Evolutionary conservation across 2,329 filamentous ascomycete species (phyloP).

Genomic region (Xylaria sp.): DNA sequence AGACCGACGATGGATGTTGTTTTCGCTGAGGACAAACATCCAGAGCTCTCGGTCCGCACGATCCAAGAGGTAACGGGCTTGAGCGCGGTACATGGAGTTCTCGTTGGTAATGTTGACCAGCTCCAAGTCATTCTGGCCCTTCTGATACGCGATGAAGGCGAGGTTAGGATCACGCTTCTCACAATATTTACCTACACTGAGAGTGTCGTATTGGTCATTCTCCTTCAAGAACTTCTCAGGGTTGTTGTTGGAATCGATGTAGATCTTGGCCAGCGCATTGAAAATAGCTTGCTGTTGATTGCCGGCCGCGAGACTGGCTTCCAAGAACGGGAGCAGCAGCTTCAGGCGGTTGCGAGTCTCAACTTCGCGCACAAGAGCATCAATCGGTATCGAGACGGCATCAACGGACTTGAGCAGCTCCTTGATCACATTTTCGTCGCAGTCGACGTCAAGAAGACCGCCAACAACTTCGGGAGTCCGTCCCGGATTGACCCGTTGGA

Average conservation of each 20-base stretch:
- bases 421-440: conserved; percentile 95
- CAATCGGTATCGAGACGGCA: conserved; percentile 79
- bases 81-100: conserved; percentile 99
- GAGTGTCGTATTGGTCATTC: conserved; percentile 92
- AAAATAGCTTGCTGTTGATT: conserved; percentile 96
- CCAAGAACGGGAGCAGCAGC: conserved; percentile 90
- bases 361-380: conserved; percentile 91
- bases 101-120: conserved; percentile 98
- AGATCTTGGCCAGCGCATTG: conserved; percentile 97
- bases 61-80: conserved; percentile 90
- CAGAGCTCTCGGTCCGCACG: conserved; percentile 86
- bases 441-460: conserved; percentile 91
- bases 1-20: conserved; percentile 91
- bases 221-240: conserved; percentile 96
- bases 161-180: conserved; percentile 97
- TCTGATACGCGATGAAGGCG: conserved; percentile 89
- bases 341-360: conserved; percentile 93
- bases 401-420: conserved; percentile 80
- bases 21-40: conserved; percentile 89
- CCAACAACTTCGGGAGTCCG: conserved; percentile 90
- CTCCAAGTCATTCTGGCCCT: conserved; percentile 96
- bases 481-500: conserved; percentile 90
- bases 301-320: conserved; percentile 79
- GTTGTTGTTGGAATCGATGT: conserved; percentile 98
- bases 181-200: conserved; percentile 93